A percentile compares a stretch with the other conserved stretches of the same genome.
phyloP scores from a whole-genome alignment of 768 basidiomycete genomes.

The Phlebiopsis gigantea region DNA sequence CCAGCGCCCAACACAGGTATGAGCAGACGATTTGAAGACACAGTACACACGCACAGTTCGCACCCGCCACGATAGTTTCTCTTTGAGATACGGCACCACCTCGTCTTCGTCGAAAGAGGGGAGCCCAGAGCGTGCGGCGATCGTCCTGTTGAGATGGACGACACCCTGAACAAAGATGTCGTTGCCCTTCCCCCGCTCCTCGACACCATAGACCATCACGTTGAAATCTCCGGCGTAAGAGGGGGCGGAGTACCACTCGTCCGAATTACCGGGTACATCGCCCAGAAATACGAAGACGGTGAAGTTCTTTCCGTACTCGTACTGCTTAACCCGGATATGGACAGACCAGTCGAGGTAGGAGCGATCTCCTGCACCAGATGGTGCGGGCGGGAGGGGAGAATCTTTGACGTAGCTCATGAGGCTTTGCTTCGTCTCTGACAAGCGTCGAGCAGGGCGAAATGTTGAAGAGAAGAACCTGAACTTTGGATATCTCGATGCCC shows the following conservation, averaged over 20 bases:
- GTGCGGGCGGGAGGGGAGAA: not conserved
- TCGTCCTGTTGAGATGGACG: not conserved
- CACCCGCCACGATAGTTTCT: not conserved
- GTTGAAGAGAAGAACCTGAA: too few relatives aligned
- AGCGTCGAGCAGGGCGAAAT: too few relatives aligned
- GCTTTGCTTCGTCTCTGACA: too few relatives aligned
- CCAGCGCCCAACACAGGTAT: not conserved
- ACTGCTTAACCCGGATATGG: conserved; percentile 38
- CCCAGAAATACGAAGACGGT: conserved; percentile 46
- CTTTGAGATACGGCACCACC: not conserved
- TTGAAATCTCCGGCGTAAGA: conserved; percentile 36
- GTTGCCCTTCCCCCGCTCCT: not conserved
- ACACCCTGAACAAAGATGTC: too few relatives aligned
- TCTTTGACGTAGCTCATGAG: too few relatives aligned
- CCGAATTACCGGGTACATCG: conserved; percentile 30
- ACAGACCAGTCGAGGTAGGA: conserved; percentile 35
- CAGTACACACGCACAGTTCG: not conserved
- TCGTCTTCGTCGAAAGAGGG: not conserved
- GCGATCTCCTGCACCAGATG: not conserved
- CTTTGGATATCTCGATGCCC: too few relatives aligned
- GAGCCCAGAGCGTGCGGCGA: not conserved
- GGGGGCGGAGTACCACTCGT: conserved; percentile 16
- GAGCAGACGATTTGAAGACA: too few relatives aligned
- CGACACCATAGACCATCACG: conserved; percentile 31
- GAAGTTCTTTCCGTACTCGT: conserved; percentile 38